Evolutionary conservation across 2,329 filamentous ascomycete genomes (phyloP).

Genomic region (Teratosphaeria viscida): DNA sequence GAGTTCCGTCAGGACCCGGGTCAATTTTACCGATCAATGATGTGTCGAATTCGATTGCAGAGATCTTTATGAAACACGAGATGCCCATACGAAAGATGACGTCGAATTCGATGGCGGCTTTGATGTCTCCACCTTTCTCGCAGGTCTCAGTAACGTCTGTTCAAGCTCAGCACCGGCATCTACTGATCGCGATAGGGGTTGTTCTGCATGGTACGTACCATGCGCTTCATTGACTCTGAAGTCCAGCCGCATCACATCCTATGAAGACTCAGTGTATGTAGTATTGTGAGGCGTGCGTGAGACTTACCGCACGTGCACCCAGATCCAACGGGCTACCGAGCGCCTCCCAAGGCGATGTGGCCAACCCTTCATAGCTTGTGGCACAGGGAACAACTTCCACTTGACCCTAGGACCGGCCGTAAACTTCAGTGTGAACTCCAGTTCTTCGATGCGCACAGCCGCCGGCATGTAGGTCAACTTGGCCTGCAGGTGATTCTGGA

Average conservation of each 20-base stretch:
- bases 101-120: not conserved
- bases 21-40: not conserved
- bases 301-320: not conserved
- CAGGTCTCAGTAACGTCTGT: not conserved
- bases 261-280: not conserved
- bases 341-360: not conserved
- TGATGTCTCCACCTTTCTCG: not conserved
- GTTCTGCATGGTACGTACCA: not conserved
- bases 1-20: not conserved
- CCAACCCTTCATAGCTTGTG: not conserved
- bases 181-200: not conserved
- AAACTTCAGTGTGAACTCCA: not conserved
- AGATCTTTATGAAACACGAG: not conserved
- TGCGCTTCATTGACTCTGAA: not conserved
- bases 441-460: not conserved
- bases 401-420: not conserved
- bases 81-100: not conserved
- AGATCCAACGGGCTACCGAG: not conserved
- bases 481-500: not conserved
- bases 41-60: not conserved
- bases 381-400: not conserved
- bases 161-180: not conserved
- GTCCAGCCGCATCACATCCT: not conserved
- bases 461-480: not conserved
- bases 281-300: not conserved